Evolutionary conservation across 2,329 filamentous ascomycete species (phyloP).

Genomic region (Sarocladium strictum): DNA sequence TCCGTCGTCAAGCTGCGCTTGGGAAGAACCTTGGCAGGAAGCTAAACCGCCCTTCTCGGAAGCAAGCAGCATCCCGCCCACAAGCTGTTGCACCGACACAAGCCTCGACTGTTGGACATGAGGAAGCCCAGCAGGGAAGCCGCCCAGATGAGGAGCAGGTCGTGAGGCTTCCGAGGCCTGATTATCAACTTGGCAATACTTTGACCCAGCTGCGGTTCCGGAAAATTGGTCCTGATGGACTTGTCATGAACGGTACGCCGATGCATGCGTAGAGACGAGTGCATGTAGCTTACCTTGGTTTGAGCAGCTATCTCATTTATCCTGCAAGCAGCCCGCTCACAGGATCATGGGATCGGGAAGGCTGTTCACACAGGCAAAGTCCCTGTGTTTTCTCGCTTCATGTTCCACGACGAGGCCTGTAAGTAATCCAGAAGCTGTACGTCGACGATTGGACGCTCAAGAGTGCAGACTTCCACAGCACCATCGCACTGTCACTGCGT

Average conservation of each 20-base stretch:
- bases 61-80: neutral
- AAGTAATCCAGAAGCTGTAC: neutral
- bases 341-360: neutral
- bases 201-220: slow-evolving; percentile 1
- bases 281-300: neutral
- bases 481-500: neutral
- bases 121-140: too few species aligned
- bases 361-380: slow-evolving; percentile 5
- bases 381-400: neutral
- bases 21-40: slow-evolving; percentile 8
- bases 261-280: neutral
- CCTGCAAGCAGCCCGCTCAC: neutral
- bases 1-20: slow-evolving; percentile 8
- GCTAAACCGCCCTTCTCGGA: slow-evolving; percentile 2
- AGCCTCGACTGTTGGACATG: too few species aligned
- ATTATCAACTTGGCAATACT: slow-evolving; percentile 1
- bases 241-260: slow-evolving; percentile 7
- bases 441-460: neutral
- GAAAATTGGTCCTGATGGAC: slow-evolving; percentile 3
- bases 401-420: slow-evolving; percentile 9
- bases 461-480: slow-evolving; percentile 6
- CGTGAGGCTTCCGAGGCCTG: neutral
- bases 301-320: slow-evolving; percentile 1
- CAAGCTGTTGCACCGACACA: neutral
- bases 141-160: neutral